phyloP scores from a whole-genome alignment of 768 basidiomycete species.

The Suillus placidus region DNA sequence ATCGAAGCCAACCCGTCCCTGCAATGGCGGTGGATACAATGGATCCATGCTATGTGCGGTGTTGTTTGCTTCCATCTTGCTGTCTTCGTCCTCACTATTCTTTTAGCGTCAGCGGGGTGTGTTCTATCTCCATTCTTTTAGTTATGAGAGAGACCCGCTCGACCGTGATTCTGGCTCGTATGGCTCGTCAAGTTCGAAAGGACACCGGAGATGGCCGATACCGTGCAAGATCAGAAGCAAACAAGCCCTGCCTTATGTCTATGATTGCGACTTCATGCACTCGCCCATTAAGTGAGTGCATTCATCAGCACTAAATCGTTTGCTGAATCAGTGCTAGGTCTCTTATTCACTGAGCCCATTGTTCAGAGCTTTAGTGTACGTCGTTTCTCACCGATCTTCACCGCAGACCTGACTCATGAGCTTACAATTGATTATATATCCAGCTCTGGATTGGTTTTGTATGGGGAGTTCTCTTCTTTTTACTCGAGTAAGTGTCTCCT shows the following conservation, averaged over 20 bases:
- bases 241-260: constrained; percentile 53
- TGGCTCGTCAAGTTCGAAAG: constrained; percentile 66
- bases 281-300: constrained; percentile 67
- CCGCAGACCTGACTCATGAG: neutral
- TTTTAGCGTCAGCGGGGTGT: constrained; percentile 53
- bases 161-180: constrained; percentile 65
- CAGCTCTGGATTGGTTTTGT: constrained; percentile 75
- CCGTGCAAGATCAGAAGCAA: constrained; percentile 63
- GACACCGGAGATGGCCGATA: constrained; percentile 66
- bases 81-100: constrained; percentile 4
- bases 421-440: constrained; percentile 8
- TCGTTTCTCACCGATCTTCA: constrained; percentile 9
- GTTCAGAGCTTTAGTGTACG: constrained; percentile 74
- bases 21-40: constrained; percentile 84
- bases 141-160: constrained; percentile 75
- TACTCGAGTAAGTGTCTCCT: constrained; percentile 53
- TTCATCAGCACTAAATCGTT: neutral
- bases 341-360: constrained; percentile 57
- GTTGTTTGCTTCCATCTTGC: constrained; percentile 5
- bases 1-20: constrained; percentile 59
- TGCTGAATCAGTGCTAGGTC: constrained; percentile 15
- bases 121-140: constrained; percentile 51
- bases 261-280: constrained; percentile 73
- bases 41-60: constrained; percentile 69
- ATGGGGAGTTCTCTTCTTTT: constrained; percentile 75